Percentiles rank a stretch among this genome's conserved stretches.
Evolutionary conservation across 495 filamentous ascomycete genomes (phyloP).

Genomic region (Neurospora cerealis): DNA sequence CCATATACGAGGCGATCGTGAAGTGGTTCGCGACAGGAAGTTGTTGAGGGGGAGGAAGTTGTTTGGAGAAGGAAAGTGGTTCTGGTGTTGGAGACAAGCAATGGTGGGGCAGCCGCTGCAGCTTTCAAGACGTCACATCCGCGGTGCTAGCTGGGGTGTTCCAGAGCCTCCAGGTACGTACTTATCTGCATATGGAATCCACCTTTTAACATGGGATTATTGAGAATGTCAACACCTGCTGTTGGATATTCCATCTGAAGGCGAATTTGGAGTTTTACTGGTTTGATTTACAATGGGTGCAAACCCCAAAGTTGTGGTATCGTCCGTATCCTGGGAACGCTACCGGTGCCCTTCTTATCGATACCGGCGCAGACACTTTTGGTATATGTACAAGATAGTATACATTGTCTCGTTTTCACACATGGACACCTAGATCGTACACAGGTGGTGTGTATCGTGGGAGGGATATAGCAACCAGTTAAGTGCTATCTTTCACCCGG

Average conservation of each 20-base stretch:
- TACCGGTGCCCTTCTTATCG: not conserved
- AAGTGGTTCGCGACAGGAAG: not conserved
- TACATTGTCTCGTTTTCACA: not conserved
- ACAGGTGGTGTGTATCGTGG: not conserved
- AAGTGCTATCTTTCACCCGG: not conserved
- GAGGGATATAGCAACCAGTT: not conserved
- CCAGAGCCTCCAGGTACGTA: not conserved
- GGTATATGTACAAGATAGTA: not conserved
- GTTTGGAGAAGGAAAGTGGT: not conserved
- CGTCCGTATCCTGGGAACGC: not conserved
- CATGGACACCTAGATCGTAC: not conserved
- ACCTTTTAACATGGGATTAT: not conserved
- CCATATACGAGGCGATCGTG: constrained; percentile 9
- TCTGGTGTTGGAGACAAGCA: not conserved
- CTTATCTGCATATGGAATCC: not conserved
- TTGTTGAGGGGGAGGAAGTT: not conserved
- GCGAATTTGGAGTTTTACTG: too few species aligned
- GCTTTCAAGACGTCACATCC: not conserved
- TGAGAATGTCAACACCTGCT: not conserved
- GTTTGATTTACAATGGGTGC: not conserved
- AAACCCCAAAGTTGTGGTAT: not conserved
- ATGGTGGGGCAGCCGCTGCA: not conserved
- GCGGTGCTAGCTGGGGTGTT: not conserved
- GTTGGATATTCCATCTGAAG: too few species aligned
- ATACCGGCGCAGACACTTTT: not conserved